These are phyloP conservation scores for Bruguiera parviflora DNA, from an alignment of 345 rosid genomes.

Conservation along the genomic window DNA sequence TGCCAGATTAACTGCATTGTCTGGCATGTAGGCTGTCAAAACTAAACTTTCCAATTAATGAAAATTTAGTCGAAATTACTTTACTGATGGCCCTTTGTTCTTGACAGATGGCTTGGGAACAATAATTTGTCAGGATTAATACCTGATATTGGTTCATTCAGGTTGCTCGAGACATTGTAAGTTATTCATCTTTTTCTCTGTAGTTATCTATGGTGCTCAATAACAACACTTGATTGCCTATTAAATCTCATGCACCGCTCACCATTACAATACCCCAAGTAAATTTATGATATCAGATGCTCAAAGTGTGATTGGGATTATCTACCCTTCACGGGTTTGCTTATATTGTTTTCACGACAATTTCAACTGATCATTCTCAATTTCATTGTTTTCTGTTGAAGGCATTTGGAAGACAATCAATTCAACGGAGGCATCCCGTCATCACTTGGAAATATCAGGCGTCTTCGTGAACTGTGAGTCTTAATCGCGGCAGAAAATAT, in stretches of 20 bases:
- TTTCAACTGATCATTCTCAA: constrained; percentile 9
- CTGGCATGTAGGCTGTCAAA: constrained; percentile 55
- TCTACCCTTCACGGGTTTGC: background rate
- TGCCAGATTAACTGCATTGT: constrained; percentile 66
- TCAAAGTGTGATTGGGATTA: constrained; percentile 1
- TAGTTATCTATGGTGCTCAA: constrained; percentile 2
- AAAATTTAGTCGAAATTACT: constrained; percentile 1
- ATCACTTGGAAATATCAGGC: constrained; percentile 47
- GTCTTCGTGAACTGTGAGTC: constrained; percentile 75
- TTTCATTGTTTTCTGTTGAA: constrained; percentile 25
- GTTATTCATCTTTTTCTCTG: constrained; percentile 22
- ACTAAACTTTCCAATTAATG: constrained; percentile 1
- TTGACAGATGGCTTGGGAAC: constrained; percentile 68
- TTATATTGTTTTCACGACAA: background rate
- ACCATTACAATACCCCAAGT: constrained; percentile 5
- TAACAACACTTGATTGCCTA: constrained; percentile 1
- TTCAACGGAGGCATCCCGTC: constrained; percentile 61
- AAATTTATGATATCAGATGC: background rate
- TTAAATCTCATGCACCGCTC: background rate
- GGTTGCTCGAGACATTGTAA: constrained; percentile 58
- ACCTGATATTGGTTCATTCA: constrained; percentile 66
- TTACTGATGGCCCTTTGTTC: constrained; percentile 20
- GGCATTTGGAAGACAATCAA: constrained; percentile 80
- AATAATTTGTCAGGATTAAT: constrained; percentile 63
- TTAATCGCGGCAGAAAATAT: constrained; percentile 8